Evolutionary conservation across 345 rosid species (phyloP).

Genomic region (Geranium rotundifolium): DNA sequence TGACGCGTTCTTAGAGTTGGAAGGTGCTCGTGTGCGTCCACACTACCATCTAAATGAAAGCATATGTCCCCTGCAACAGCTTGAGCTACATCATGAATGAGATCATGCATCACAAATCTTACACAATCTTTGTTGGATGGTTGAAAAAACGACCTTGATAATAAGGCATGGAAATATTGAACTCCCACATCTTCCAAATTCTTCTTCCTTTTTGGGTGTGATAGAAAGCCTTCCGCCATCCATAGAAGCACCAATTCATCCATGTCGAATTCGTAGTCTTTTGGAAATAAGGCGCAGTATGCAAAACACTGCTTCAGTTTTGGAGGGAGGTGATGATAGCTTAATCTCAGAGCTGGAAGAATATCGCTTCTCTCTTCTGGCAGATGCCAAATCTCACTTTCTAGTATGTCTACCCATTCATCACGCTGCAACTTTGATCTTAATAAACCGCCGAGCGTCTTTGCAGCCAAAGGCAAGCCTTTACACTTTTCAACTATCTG

Average conservation of each 20-base stretch:
- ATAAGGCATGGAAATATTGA: constrained; percentile 13
- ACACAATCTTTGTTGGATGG: constrained; percentile 5
- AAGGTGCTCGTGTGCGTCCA: too few species aligned
- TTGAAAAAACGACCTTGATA: constrained; percentile 24
- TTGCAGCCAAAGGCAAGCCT: constrained; percentile 11
- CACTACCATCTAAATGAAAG: neutral
- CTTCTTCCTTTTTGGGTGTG: constrained; percentile 3
- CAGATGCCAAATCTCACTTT: too few species aligned
- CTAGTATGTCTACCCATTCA: constrained; percentile 12
- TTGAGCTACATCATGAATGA: constrained; percentile 15
- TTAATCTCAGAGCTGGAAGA: constrained; percentile 11
- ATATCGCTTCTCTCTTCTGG: too few species aligned
- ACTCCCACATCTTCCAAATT: constrained; percentile 11
- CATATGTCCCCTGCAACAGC: constrained; percentile 8
- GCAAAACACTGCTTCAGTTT: constrained; percentile 13
- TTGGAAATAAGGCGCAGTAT: constrained; percentile 17
- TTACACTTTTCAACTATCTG: constrained; percentile 9
- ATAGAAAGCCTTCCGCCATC: constrained; percentile 15
- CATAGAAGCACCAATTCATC: constrained; percentile 14
- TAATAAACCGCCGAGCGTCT: constrained; percentile 15
- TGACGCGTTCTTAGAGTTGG: neutral
- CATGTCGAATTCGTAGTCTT: constrained; percentile 10
- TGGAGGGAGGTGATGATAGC: constrained; percentile 14
- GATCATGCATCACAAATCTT: constrained; percentile 24
- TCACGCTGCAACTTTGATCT: neutral